These are phyloP conservation scores for Colletotrichum tropicicola DNA, from an alignment of 2,329 filamentous ascomycete genomes.

Conservation along the genomic window DNA sequence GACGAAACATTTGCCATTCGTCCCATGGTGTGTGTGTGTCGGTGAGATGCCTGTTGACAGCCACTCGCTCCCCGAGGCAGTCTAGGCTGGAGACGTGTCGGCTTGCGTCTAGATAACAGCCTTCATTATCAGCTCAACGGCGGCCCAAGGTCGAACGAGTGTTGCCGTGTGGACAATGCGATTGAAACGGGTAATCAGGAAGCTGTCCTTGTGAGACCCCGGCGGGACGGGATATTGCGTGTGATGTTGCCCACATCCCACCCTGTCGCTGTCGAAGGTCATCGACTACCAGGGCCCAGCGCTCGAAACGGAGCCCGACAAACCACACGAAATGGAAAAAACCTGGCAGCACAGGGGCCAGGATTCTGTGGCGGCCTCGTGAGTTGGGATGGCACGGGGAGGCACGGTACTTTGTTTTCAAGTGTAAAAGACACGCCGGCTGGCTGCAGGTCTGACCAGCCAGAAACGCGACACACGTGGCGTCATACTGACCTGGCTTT, in stretches of 20 bases:
- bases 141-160: neutral
- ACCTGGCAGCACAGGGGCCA: constrained; percentile 5
- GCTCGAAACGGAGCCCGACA: neutral
- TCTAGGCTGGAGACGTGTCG: neutral
- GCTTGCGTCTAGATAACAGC: neutral
- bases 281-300: neutral
- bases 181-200: neutral
- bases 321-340: neutral
- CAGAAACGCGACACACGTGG: constrained; percentile 19
- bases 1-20: neutral
- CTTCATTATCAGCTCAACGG: neutral
- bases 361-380: neutral
- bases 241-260: neutral
- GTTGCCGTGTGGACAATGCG: neutral
- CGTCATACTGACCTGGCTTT: constrained; percentile 13
- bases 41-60: neutral
- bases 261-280: neutral
- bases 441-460: constrained; percentile 7
- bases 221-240: neutral
- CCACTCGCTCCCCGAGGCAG: neutral
- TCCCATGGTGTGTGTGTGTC: neutral
- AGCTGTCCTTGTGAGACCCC: constrained; percentile 1
- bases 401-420: neutral
- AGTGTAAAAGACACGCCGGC: constrained; percentile 7
- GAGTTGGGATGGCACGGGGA: constrained; percentile 16